Evolutionary conservation across 2,329 filamentous ascomycete genomes (phyloP), one percentile per base, ranked within the genome.

Genomic region (Elsinoe arachidis): DNA sequence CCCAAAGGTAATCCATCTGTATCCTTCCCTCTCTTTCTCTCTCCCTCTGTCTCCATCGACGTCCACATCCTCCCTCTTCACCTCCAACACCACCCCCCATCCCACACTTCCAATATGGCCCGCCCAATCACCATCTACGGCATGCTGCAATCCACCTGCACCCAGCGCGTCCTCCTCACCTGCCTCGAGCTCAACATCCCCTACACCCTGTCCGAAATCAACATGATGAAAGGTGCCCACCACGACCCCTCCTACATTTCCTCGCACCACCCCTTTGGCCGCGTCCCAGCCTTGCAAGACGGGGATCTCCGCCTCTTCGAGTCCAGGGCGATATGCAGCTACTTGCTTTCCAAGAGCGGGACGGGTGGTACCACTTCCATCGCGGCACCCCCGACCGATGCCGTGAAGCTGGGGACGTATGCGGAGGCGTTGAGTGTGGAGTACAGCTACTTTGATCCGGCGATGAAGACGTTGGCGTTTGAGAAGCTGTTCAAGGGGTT

Each of bases 221-320:
- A 52, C 47, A 37, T 52, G 26, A 52, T 21, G 30, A 5, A 35
- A 19, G 30, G 26, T 19, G 47, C 35, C 10, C 47, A 52, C 26
- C 10, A 14, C 21, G 3, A 26, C 26, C 47, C 47, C 4, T 15
- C 26, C 15, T 37, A 33, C 47, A 35, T 19, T 14, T 4, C 44
- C 26, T 33, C 26, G 47, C 47, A 35, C 26, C 47, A 52, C 26
- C 47, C 47, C 47, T 53, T 53, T 17, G 49, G 49, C 49, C 30
- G 34, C 30, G 66, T 72, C 6, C 65, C 71, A 2, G 61, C 70
- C 35, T 63, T 71, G 17, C 60, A 64, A 43, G 62, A 67, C 59
- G 63, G 58, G 26, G 63, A 63, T 7, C 63, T 68, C 58, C 62
- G 61, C 23, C 61, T 71, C 53, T 70, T 69, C 60, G 68, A 70